Percentiles rank a stretch among this genome's conserved stretches.
phyloP scores from a whole-genome alignment of 202 grass and related monocot genomes.

The Elaeis oleifera region DNA sequence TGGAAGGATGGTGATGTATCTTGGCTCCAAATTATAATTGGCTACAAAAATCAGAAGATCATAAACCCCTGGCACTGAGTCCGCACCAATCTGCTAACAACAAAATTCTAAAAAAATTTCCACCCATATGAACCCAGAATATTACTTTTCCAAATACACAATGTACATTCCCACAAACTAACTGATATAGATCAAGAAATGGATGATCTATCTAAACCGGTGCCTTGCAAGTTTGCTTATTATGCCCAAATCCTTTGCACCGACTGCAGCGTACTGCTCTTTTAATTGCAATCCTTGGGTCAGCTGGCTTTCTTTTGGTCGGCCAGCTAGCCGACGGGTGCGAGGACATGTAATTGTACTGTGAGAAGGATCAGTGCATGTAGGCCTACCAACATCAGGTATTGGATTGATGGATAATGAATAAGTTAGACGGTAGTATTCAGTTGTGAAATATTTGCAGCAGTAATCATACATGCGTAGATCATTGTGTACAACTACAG shows the following conservation, averaged over 20 bases:
- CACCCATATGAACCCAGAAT: no score
- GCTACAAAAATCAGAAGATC: no score
- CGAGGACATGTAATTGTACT: slow-evolving; percentile 32
- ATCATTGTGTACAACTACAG: slow-evolving; percentile 58
- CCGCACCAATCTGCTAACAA: no score
- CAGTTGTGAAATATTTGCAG: slow-evolving; percentile 62
- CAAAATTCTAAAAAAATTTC: no score
- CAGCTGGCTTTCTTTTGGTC: slow-evolving; percentile 88
- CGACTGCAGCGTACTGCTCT: slow-evolving; percentile 76
- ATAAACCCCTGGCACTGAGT: no score
- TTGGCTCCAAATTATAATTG: no score
- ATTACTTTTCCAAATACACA: slow-evolving; percentile 14
- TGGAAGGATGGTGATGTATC: no score
- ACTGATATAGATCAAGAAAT: neutral
- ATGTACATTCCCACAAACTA: slow-evolving; percentile 27
- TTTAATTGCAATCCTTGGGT: slow-evolving; percentile 83
- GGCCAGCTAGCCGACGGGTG: slow-evolving; percentile 64
- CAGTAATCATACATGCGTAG: slow-evolving; percentile 65
- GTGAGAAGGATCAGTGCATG: slow-evolving; percentile 37
- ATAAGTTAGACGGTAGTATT: slow-evolving; percentile 59
- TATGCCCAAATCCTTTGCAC: slow-evolving; percentile 81
- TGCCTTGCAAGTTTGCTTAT: slow-evolving; percentile 87
- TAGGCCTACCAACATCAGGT: slow-evolving; percentile 58
- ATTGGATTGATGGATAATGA: slow-evolving; percentile 87
- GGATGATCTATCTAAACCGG: slow-evolving; percentile 19